Evolutionary conservation across 192 early-diverging fungal genomes (phyloP).

Genomic region (Entomortierella beljakovae): DNA sequence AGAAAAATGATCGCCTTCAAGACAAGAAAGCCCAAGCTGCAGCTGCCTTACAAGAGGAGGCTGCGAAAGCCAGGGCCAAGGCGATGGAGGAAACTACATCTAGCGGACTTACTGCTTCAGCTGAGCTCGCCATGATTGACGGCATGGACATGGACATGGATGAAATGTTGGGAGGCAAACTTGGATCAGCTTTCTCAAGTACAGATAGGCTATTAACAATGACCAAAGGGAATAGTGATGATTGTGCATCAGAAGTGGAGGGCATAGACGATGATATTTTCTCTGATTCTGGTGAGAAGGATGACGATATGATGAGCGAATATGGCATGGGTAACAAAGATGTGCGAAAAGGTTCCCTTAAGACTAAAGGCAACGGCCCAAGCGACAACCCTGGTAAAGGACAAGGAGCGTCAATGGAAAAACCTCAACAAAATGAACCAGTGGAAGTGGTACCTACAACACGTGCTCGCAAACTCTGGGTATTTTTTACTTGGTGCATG

Average conservation of each 20-base stretch:
- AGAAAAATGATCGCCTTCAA: conserved; percentile 66
- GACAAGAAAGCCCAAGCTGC: conserved; percentile 59
- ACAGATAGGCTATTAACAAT: conserved; percentile 28
- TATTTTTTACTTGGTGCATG: conserved; percentile 80
- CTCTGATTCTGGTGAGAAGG: conserved; percentile 43
- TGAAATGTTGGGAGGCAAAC: conserved; percentile 14
- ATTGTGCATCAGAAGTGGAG: conserved; percentile 38
- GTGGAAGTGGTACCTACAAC: conserved; percentile 65
- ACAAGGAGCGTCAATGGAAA: conserved; percentile 26
- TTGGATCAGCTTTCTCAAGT: conserved; percentile 17
- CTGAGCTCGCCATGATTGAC: conserved; percentile 17
- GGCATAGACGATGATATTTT: conserved; percentile 38
- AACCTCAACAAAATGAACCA: conserved; percentile 43
- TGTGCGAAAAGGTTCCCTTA: not conserved
- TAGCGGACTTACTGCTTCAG: conserved; percentile 17
- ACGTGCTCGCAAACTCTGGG: conserved; percentile 69
- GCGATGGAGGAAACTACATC: conserved; percentile 29
- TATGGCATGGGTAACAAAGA: conserved; percentile 38
- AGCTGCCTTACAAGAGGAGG: conserved; percentile 36
- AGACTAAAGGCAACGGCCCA: not conserved
- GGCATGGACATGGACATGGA: conserved; percentile 15
- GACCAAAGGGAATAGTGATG: conserved; percentile 3
- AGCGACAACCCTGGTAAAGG: not conserved
- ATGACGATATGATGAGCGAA: conserved; percentile 55
- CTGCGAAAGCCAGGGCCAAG: conserved; percentile 49